Evolutionary conservation across 176 grass and related monocot species (phyloP).

Genomic region (Chloris gayana): DNA sequence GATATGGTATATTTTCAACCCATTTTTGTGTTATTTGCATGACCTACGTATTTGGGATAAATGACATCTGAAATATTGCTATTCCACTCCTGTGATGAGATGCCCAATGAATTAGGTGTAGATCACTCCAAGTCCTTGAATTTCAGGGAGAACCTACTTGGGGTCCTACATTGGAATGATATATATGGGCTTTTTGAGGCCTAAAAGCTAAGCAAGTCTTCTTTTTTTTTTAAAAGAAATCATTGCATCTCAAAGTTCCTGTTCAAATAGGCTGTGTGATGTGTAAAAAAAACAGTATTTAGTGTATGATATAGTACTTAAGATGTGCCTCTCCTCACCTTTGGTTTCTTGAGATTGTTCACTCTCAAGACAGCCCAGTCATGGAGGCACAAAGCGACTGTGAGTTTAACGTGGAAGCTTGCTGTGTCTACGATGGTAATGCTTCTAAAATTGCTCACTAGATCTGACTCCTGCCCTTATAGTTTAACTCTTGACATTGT

Average conservation of each 20-base stretch:
- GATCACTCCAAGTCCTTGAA: slow-evolving; percentile 29
- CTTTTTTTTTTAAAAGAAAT: too few species aligned
- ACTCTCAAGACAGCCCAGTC: slow-evolving; percentile 76
- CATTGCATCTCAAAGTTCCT: neutral
- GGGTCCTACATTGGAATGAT: slow-evolving; percentile 38
- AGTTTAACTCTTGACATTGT: neutral
- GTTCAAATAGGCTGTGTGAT: neutral
- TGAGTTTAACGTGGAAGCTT: slow-evolving; percentile 78
- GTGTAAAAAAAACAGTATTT: too few species aligned
- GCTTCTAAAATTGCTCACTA: slow-evolving; percentile 73
- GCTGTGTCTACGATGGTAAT: slow-evolving; percentile 39
- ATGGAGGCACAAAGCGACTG: slow-evolving; percentile 59
- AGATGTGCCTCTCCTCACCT: slow-evolving; percentile 68
- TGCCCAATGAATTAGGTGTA: slow-evolving; percentile 39
- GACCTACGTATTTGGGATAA: neutral
- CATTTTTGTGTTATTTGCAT: neutral
- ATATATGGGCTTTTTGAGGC: slow-evolving; percentile 35
- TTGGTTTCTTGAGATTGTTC: slow-evolving; percentile 68
- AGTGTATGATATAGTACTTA: neutral
- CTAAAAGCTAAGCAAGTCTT: neutral
- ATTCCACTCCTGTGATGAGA: neutral
- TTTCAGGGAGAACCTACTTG: slow-evolving; percentile 51
- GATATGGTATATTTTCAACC: neutral
- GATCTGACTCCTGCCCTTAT: neutral
- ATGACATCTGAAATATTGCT: neutral